A percentile compares a stretch with the other conserved stretches of the same genome.
Conservation (phyloP, 495 filamentous ascomycete genomes). For the Patellaria atrata region DNA sequence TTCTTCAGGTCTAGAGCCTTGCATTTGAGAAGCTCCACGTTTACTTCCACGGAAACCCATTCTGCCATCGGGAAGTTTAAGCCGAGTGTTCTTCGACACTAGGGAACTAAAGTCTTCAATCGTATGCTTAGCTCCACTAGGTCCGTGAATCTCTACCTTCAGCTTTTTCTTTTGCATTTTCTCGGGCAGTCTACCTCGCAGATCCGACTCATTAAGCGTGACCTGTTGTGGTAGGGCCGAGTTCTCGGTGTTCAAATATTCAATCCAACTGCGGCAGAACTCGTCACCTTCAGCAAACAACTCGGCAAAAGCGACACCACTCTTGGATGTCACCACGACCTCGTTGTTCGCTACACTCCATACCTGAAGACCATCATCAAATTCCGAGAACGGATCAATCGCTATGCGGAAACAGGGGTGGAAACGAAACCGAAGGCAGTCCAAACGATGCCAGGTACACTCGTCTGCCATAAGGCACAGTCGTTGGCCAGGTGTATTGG, state of each 20-base stretch:
- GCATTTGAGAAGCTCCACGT: conserved; percentile 58
- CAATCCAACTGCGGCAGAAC: conserved; percentile 60
- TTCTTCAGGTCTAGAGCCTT: conserved; percentile 57
- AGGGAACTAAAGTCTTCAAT: conserved; percentile 58
- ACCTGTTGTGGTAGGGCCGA: conserved; percentile 49
- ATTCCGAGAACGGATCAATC: conserved; percentile 47
- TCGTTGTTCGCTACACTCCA: conserved; percentile 77
- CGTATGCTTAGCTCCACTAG: conserved; percentile 52
- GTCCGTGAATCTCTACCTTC: conserved; percentile 58
- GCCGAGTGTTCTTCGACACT: conserved; percentile 42
- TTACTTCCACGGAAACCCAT: conserved; percentile 61
- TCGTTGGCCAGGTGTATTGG: conserved; percentile 61
- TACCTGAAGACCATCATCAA: conserved; percentile 69
- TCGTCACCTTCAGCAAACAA: conserved; percentile 63
- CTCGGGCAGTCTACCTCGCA: conserved; percentile 55
- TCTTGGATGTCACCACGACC: conserved; percentile 62
- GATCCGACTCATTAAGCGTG: conserved; percentile 55
- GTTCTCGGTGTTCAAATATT: conserved; percentile 52
- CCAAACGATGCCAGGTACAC: conserved; percentile 78
- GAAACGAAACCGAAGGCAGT: conserved; percentile 71
- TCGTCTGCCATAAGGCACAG: conserved; percentile 60
- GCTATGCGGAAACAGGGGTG: conserved; percentile 86
- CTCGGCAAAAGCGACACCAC: conserved; percentile 72
- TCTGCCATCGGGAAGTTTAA: conserved; percentile 65
- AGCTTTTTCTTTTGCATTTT: conserved; percentile 56